Percentiles rank a stretch among this genome's conserved stretches.
Conservation (phyloP, 306 rosid species). For the Vigna hirtella region DNA sequence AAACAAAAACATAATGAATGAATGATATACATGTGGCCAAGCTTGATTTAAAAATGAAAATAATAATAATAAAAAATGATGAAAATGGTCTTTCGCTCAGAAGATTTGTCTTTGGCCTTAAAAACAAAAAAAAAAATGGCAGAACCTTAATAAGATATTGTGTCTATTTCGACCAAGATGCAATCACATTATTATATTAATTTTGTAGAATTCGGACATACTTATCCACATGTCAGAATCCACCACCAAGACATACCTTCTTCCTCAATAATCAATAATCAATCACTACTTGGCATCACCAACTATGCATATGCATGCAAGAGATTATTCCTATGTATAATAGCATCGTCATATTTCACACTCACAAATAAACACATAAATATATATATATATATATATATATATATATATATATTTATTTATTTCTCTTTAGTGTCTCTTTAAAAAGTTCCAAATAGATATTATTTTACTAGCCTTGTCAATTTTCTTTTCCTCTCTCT, state of each 20-base stretch:
- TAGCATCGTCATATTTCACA: background rate
- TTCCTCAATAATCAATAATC: constrained; percentile 10
- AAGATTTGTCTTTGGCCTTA: constrained; percentile 32
- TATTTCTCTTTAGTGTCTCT: no score
- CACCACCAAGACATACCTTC: constrained; percentile 5
- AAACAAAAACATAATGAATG: no score
- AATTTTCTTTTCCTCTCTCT: no score
- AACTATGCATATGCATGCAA: constrained; percentile 17
- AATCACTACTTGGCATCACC: constrained; percentile 25
- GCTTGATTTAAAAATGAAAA: background rate
- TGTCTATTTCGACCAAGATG: constrained; percentile 15
- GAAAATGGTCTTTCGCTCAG: background rate
- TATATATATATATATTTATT: no score
- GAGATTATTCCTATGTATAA: background rate
- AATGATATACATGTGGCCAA: no score
- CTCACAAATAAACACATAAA: no score
- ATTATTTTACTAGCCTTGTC: no score
- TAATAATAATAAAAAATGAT: background rate
- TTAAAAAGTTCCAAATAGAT: no score
- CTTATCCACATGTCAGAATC: constrained; percentile 36
- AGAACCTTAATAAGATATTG: background rate
- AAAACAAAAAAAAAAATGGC: background rate
- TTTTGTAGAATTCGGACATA: background rate
- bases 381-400: no score
- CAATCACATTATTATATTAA: constrained; percentile 20